These are phyloP conservation scores for Tylopilus orsonianus DNA, from an alignment of 1,284 basidiomycete species.

Conservation along the genomic window DNA sequence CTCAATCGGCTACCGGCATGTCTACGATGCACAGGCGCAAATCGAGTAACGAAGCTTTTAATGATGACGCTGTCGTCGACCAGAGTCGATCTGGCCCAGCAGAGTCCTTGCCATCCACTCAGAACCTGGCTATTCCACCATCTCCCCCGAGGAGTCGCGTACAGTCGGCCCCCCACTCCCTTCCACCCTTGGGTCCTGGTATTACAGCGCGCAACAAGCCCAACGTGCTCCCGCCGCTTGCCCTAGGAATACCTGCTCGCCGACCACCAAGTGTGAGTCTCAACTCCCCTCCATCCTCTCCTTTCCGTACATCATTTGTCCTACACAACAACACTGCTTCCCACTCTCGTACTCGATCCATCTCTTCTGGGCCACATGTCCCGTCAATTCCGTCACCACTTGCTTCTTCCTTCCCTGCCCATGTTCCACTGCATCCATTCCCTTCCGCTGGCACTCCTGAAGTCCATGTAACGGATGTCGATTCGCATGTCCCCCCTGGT, in stretches of 20 bases:
- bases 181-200: conserved; percentile 21
- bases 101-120: conserved; percentile 9
- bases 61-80: conserved; percentile 4
- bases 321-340: conserved; percentile 31
- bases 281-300: conserved; percentile 40
- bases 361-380: conserved; percentile 54
- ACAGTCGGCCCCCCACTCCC: conserved; percentile 37
- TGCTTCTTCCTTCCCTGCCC: conserved; percentile 26
- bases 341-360: conserved; percentile 53
- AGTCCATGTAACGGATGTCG: conserved; percentile 16
- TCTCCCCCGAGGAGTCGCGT: conserved; percentile 36
- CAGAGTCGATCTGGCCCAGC: background rate
- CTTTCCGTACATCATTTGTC: conserved; percentile 52
- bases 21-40: conserved; percentile 36
- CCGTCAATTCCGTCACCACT: conserved; percentile 41
- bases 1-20: background rate
- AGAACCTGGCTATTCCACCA: conserved; percentile 16
- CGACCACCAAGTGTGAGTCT: conserved; percentile 32
- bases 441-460: conserved; percentile 28
- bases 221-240: conserved; percentile 33
- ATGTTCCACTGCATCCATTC: conserved; percentile 29
- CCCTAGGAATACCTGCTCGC: conserved; percentile 41
- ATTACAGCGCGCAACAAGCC: conserved; percentile 24
- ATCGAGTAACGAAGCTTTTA: conserved; percentile 34
- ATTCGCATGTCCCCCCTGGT: conserved; percentile 18